phyloP scores from a whole-genome alignment of 805 yeast genomes.

The Ogataea polymorpha region DNA sequence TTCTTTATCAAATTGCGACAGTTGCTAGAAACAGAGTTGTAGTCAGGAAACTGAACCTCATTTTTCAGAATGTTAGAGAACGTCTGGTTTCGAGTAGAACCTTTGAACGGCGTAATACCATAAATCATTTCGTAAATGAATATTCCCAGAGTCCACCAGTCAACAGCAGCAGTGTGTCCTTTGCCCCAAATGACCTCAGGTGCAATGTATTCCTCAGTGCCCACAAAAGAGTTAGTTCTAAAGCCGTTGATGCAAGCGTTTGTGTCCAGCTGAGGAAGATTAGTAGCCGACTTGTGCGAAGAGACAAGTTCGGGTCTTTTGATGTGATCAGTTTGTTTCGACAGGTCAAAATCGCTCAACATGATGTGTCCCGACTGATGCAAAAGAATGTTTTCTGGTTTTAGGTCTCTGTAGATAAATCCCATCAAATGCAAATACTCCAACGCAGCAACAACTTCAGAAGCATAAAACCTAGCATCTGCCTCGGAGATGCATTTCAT shows the following conservation, averaged over 20 bases:
- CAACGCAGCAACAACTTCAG: constrained; percentile 95
- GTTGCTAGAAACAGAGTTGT: constrained; percentile 53
- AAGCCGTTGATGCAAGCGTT: constrained; percentile 94
- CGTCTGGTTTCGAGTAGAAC: constrained; percentile 81
- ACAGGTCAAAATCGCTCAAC: constrained; percentile 94
- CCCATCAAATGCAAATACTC: constrained; percentile 97
- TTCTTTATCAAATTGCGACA: constrained; percentile 82
- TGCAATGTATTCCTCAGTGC: constrained; percentile 97
- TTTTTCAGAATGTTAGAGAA: constrained; percentile 82
- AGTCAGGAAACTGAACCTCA: constrained; percentile 77
- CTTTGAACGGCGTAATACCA: constrained; percentile 97
- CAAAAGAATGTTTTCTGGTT: constrained; percentile 90
- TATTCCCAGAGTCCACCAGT: constrained; percentile 99
- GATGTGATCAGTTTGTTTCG: constrained; percentile 78
- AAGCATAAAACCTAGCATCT: constrained; percentile 91
- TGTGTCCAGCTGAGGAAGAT: constrained; percentile 76
- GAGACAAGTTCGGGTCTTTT: constrained; percentile 70
- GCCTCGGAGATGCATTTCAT: constrained; percentile 80
- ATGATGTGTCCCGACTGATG: constrained; percentile 98
- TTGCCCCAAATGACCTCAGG: constrained; percentile 97
- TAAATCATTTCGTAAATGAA: constrained; percentile 90
- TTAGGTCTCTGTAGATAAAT: constrained; percentile 91
- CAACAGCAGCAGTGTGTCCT: constrained; percentile 97
- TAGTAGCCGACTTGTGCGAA: constrained; percentile 31
- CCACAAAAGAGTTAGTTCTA: constrained; percentile 96